A percentile compares a stretch with the other conserved stretches of the same genome.
These are phyloP conservation scores for Suillus paluster DNA, from an alignment of 768 basidiomycete genomes.

Conservation along the genomic window DNA sequence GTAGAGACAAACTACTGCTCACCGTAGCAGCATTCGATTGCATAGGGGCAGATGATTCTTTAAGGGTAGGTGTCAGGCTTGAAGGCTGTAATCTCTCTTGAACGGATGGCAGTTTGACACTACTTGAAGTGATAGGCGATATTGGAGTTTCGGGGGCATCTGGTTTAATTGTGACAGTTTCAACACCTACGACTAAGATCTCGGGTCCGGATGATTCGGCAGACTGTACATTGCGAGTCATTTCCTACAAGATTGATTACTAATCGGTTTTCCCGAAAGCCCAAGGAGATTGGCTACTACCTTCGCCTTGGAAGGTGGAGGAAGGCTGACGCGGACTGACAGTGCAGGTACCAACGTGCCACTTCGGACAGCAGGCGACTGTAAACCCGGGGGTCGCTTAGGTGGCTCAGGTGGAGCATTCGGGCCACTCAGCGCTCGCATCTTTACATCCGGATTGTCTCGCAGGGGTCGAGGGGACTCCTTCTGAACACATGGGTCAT, in stretches of 20 bases:
- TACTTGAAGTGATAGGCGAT: neutral
- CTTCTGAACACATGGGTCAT: neutral
- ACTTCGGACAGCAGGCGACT: neutral
- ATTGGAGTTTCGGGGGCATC: neutral
- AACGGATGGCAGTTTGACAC: neutral
- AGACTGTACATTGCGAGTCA: neutral
- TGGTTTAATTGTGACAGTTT: neutral
- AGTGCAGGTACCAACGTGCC: too few relatives aligned
- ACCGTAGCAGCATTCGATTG: neutral
- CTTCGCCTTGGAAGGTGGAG: neutral
- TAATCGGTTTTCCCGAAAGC: too few relatives aligned
- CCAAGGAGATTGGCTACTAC: neutral
- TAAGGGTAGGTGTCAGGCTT: neutral
- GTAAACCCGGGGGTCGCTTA: neutral
- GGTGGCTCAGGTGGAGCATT: neutral
- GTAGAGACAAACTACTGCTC: neutral
- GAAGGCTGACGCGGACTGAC: neutral
- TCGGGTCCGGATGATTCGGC: neutral
- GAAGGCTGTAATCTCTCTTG: neutral
- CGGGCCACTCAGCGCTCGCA: neutral
- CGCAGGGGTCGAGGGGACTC: neutral
- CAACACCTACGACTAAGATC: neutral
- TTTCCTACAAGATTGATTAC: neutral
- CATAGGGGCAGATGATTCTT: neutral
- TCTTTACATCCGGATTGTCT: neutral